Conservation (phyloP, 768 basidiomycete species). For the Grammothele lineata region DNA sequence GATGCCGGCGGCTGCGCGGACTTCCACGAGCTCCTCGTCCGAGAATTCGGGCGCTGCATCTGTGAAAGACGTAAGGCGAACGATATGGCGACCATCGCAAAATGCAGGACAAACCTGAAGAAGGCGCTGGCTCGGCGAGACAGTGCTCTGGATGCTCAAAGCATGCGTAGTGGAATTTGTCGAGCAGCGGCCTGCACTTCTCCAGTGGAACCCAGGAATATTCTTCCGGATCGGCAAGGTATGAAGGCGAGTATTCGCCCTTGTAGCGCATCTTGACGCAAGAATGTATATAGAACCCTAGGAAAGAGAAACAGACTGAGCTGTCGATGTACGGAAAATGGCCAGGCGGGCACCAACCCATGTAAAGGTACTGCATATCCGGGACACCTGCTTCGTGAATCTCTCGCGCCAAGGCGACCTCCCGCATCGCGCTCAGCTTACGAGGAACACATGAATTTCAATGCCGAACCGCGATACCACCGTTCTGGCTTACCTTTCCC, state of each 20-base stretch:
- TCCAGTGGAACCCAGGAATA: conserved; percentile 73
- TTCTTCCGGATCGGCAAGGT: conserved; percentile 80
- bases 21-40: too few relatives aligned
- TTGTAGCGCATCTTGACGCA: conserved; percentile 97
- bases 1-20: too few relatives aligned
- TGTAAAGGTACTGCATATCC: conserved; percentile 69
- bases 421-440: conserved; percentile 82
- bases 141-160: conserved; percentile 66
- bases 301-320: not conserved
- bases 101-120: too few relatives aligned
- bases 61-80: too few relatives aligned
- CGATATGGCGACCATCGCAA: too few relatives aligned
- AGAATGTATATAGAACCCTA: conserved; percentile 90
- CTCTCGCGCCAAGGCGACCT: conserved; percentile 70
- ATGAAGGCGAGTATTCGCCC: conserved; percentile 87
- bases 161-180: conserved; percentile 61
- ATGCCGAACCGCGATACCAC: not conserved
- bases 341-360: conserved; percentile 60
- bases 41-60: too few relatives aligned
- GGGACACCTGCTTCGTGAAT: conserved; percentile 65
- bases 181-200: conserved; percentile 54
- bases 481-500: conserved; percentile 71
- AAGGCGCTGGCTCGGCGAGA: conserved; percentile 29
- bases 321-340: not conserved
- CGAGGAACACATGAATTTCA: not conserved